phyloP scores from a whole-genome alignment of 1,139 yeast species.

The Pneumocystis oryctolagi region DNA sequence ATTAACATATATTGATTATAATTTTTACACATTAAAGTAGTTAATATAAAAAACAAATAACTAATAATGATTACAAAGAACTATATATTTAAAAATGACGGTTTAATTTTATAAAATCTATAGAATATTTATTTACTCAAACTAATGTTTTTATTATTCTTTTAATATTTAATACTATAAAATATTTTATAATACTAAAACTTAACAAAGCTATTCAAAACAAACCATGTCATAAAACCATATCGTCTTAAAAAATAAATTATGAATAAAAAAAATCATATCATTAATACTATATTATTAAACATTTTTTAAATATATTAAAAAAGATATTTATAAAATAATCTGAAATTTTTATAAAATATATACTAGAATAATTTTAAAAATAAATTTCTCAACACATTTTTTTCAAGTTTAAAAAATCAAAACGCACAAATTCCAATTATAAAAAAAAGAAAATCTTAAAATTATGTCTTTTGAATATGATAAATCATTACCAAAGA shows the following conservation, averaged over 20 bases:
- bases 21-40: no score
- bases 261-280: not conserved
- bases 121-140: no score
- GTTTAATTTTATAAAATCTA: no score
- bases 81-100: no score
- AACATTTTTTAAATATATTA: not conserved
- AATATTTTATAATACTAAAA: no score
- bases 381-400: not conserved
- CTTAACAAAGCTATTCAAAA: no score
- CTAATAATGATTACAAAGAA: no score
- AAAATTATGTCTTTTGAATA: not conserved
- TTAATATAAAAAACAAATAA: no score
- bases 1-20: no score
- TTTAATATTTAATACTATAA: no score
- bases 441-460: not conserved
- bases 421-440: not conserved
- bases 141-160: no score
- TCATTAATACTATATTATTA: not conserved
- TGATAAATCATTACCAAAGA: not conserved
- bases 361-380: not conserved
- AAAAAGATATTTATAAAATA: not conserved
- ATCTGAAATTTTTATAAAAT: not conserved
- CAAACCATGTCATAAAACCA: no score
- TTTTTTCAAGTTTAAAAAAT: not conserved
- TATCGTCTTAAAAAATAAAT: not conserved